Evolutionary conservation across 2,329 filamentous ascomycete genomes (phyloP), one percentile per base, ranked within the genome.

Genomic region (Aspergillus puulaauensis): DNA sequence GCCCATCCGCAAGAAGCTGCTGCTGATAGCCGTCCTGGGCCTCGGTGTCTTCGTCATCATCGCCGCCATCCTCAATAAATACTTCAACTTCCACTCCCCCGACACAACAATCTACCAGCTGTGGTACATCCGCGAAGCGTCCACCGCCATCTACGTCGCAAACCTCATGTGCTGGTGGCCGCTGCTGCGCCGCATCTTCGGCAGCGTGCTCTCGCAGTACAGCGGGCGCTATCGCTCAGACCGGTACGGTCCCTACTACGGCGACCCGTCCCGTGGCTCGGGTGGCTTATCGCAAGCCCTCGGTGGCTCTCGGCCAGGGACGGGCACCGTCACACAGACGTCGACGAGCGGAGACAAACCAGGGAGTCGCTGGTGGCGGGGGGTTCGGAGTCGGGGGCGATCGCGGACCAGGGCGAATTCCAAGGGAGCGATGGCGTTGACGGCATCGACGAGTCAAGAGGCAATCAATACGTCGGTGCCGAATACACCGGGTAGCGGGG

Each of bases 1-100:
- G 47, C 71, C 70, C 6, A 50, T 63, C 1, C 63, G 66, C 39
- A 70, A 73, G 33, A 77, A 77, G 52, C 11, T 74, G 2, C 59
- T 75, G 0, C 61, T 77, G 0, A 52, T 72, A 7, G 64, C 69
- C 41, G 69, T 77, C 40, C 73, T 77, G 63, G 69, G 72, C 8
- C 61, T 77, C 51, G 75, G 75, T 9, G 64, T 73, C 1, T 76
- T 77, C 55, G 55, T 77, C 56, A 57, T 57, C 12, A 51, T 57
- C 33, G 66, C 78, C 23, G 77, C 78, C 7, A 77, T 79, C 40
- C 64, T 81, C n/a, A 80, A 79, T 61, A 79, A 79, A 60, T 78
- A 77, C 57, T 78, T 75, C 66, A 76, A 73, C 31, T 74, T 78
- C 51, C 67, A 65, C 44, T 72, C 66, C 7, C 75, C 69, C 0